These are phyloP conservation scores for Alternaria postmessia DNA, from an alignment of 2,329 filamentous ascomycete genomes.

Conservation along the genomic window DNA sequence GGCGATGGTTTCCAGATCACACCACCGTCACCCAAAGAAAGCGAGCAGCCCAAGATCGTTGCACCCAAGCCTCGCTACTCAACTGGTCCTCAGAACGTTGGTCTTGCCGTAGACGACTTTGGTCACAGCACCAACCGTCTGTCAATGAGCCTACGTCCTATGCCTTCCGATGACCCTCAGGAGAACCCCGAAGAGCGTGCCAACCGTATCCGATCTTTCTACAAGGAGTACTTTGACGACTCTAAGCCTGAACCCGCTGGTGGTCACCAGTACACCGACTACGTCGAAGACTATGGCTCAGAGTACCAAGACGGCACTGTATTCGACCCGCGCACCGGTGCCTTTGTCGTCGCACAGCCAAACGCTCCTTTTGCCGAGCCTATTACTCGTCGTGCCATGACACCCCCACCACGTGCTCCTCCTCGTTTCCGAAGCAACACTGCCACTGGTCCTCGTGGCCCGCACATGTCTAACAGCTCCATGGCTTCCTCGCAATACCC, in stretches of 20 bases:
- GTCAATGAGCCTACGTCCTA: constrained; percentile 75
- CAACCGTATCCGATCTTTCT: constrained; percentile 97
- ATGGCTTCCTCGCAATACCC: constrained; percentile 56
- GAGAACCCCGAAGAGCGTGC: constrained; percentile 95
- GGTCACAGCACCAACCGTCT: constrained; percentile 58
- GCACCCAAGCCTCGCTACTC: constrained; percentile 43
- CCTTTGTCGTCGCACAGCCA: constrained; percentile 65
- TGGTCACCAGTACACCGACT: constrained; percentile 55
- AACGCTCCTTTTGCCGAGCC: constrained; percentile 78
- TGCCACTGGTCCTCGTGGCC: constrained; percentile 35
- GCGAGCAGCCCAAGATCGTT: constrained; percentile 31
- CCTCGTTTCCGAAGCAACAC: constrained; percentile 59
- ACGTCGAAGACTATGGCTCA: constrained; percentile 79
- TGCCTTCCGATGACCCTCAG: constrained; percentile 84
- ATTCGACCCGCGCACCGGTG: constrained; percentile 65
- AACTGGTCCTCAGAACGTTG: constrained; percentile 21
- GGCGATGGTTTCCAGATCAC: constrained; percentile 63
- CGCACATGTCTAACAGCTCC: constrained; percentile 59
- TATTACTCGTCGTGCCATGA: constrained; percentile 90
- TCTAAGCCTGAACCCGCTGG: constrained; percentile 61
- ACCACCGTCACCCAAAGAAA: constrained; percentile 50
- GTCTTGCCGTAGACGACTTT: constrained; percentile 43
- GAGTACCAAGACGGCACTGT: constrained; percentile 70
- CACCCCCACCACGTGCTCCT: constrained; percentile 79
- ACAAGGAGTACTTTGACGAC: constrained; percentile 99